Evolutionary conservation across 2,329 filamentous ascomycete species (phyloP).

Genomic region (Fusarium haematococcum): DNA sequence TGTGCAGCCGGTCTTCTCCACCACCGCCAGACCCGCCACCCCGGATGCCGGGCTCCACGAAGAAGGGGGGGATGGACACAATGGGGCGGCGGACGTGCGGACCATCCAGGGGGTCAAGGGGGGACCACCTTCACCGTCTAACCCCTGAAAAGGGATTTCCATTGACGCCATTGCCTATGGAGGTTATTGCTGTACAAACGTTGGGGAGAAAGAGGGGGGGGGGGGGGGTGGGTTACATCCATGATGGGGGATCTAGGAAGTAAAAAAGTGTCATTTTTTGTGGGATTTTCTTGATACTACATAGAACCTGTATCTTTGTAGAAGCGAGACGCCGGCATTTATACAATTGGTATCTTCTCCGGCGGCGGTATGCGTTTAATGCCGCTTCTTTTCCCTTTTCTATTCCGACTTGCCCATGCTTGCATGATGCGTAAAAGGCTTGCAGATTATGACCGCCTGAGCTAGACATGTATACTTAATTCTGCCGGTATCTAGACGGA

Average conservation of each 20-base stretch:
- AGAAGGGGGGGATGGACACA: background rate
- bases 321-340: background rate
- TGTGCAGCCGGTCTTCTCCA: slow-evolving; percentile 20
- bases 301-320: background rate
- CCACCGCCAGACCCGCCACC: slow-evolving; percentile 30
- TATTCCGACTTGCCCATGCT: background rate
- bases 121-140: background rate
- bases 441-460: background rate
- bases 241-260: background rate
- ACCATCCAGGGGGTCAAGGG: background rate
- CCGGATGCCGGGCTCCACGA: slow-evolving; percentile 36
- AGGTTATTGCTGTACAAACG: background rate
- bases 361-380: background rate
- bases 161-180: background rate
- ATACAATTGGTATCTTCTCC: background rate
- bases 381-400: background rate
- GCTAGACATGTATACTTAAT: background rate
- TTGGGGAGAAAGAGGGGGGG: background rate
- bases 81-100: background rate
- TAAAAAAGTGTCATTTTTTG: background rate
- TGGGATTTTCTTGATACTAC: background rate
- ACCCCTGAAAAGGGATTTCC: slow-evolving; percentile 16
- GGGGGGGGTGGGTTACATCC: background rate
- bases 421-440: background rate
- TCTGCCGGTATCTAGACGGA: background rate